These are phyloP conservation scores for Pythium dissimile DNA, from an alignment of 352 stramenopile genomes.

Conservation along the genomic window DNA sequence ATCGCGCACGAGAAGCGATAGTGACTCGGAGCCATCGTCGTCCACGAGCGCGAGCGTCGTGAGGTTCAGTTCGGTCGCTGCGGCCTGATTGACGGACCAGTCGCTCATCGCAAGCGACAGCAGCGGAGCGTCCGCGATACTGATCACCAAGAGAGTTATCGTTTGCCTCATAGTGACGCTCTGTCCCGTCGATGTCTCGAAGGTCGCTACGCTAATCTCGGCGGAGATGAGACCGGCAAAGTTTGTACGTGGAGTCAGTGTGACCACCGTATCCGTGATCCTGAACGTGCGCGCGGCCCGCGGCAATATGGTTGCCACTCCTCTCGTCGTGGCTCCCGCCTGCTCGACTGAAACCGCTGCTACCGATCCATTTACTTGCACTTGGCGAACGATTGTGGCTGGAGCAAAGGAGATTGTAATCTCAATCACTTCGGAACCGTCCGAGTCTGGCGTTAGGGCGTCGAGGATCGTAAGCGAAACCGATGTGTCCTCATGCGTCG, in stretches of 20 bases:
- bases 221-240: slow-evolving; percentile 35
- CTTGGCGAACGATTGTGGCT: slow-evolving; percentile 22
- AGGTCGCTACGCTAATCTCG: slow-evolving; percentile 29
- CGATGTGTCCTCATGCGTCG: slow-evolving; percentile 31
- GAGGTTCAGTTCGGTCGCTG: slow-evolving; percentile 26
- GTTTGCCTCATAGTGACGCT: slow-evolving; percentile 13
- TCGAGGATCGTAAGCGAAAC: slow-evolving; percentile 32
- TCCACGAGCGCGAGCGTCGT: slow-evolving; percentile 28
- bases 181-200: slow-evolving; percentile 27
- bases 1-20: slow-evolving; percentile 29
- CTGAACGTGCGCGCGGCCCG: slow-evolving; percentile 8
- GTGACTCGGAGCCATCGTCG: slow-evolving; percentile 38
- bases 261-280: slow-evolving; percentile 22
- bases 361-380: slow-evolving; percentile 30
- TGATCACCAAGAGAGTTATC: slow-evolving; percentile 26
- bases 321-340: background rate
- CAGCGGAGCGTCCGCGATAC: slow-evolving; percentile 35
- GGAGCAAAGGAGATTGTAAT: slow-evolving; percentile 31
- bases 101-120: slow-evolving; percentile 16
- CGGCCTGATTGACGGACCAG: slow-evolving; percentile 35
- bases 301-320: slow-evolving; percentile 22
- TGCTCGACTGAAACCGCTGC: slow-evolving; percentile 2
- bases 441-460: slow-evolving; percentile 35
- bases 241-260: slow-evolving; percentile 30
- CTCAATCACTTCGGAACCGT: slow-evolving; percentile 52